These are phyloP conservation scores for Fraxinus platypoda DNA, from an alignment of 305 asterid species.

Conservation along the genomic window DNA sequence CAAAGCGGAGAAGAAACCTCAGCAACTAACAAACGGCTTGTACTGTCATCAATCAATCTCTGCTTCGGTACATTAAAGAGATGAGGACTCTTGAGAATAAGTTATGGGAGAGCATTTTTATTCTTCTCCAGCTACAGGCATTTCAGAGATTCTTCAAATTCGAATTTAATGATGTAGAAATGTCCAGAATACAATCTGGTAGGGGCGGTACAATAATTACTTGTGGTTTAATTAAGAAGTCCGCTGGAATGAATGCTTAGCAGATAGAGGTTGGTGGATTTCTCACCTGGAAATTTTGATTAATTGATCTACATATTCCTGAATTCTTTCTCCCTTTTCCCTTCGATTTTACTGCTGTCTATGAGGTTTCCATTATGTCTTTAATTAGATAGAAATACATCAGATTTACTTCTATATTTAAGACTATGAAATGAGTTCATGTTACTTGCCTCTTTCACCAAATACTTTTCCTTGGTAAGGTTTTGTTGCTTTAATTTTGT, in stretches of 20 bases:
- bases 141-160: conserved; percentile 12
- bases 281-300: conserved; percentile 31
- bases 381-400: conserved; percentile 20
- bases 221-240: not conserved
- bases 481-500: no score
- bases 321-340: conserved; percentile 22
- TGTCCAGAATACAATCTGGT: conserved; percentile 9
- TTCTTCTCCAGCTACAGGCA: not conserved
- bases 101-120: conserved; percentile 3
- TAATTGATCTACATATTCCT: conserved; percentile 31
- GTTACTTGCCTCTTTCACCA: no score
- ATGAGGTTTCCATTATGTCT: conserved; percentile 14
- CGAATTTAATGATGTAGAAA: conserved; percentile 1
- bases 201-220: not conserved
- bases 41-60: conserved; percentile 74
- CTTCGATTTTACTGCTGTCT: conserved; percentile 16
- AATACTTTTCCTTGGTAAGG: no score
- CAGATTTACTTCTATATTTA: not conserved
- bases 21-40: conserved; percentile 62
- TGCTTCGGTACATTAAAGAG: conserved; percentile 73
- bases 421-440: no score
- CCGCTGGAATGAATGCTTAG: conserved; percentile 12
- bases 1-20: conserved; percentile 79
- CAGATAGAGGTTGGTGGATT: conserved; percentile 22
- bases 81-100: conserved; percentile 10